These are phyloP conservation scores for Periconia sp. DNA, from an alignment of 2,329 filamentous ascomycete genomes.

Conservation along the genomic window DNA sequence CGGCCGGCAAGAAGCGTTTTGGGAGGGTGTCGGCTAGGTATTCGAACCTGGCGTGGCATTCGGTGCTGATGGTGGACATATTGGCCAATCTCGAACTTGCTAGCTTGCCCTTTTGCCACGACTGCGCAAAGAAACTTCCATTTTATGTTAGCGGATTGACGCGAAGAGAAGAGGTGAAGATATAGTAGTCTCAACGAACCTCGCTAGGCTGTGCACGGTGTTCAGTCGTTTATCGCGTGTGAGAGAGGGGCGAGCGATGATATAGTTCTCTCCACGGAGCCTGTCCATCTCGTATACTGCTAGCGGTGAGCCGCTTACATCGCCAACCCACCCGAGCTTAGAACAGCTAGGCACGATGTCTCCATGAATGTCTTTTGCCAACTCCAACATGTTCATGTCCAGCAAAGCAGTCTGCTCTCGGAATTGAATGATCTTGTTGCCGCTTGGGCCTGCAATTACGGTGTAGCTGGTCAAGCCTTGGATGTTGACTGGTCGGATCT, in stretches of 20 bases:
- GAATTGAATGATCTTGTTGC: conserved; percentile 5
- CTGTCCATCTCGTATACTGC: too few species aligned
- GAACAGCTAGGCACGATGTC: too few species aligned
- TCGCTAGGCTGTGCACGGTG: too few species aligned
- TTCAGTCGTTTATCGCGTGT: too few species aligned
- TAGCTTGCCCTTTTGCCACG: conserved; percentile 2
- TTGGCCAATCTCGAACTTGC: conserved; percentile 1
- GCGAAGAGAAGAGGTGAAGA: neutral
- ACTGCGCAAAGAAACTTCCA: conserved; percentile 5
- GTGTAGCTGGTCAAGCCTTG: conserved; percentile 5
- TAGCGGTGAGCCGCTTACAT: too few species aligned
- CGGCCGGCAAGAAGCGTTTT: conserved; percentile 40
- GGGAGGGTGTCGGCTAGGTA: conserved; percentile 40
- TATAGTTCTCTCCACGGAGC: too few species aligned
- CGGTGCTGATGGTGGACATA: conserved; percentile 1
- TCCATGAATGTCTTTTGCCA: too few species aligned
- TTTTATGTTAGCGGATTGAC: conserved; percentile 3
- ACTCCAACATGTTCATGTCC: neutral
- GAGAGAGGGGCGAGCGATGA: too few species aligned
- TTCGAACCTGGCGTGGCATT: conserved; percentile 3
- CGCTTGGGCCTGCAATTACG: conserved; percentile 1
- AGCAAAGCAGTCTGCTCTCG: conserved; percentile 2
- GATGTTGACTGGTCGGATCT: neutral
- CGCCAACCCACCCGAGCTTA: too few species aligned
- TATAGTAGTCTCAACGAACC: too few species aligned